phyloP scores from a whole-genome alignment of 2,329 filamentous ascomycete genomes.

The Diaporthe velutina region DNA sequence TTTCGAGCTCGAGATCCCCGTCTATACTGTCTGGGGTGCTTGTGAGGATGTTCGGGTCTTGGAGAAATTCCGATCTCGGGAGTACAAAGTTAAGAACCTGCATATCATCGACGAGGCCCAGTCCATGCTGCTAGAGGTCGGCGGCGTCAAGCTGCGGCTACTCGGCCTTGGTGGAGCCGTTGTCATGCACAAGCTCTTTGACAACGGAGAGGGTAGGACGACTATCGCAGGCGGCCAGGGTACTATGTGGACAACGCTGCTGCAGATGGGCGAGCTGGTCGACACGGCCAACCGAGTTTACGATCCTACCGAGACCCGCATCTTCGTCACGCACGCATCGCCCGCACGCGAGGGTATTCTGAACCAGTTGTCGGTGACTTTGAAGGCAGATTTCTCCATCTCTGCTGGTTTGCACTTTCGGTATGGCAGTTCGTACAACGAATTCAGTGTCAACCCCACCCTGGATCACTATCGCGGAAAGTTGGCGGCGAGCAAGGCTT shows the following conservation, averaged over 20 bases:
- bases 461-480: constrained; percentile 99
- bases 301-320: constrained; percentile 95
- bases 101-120: constrained; percentile 99
- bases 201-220: constrained; percentile 97
- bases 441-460: constrained; percentile 98
- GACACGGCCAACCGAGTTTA: constrained; percentile 99
- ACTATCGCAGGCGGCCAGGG: constrained; percentile 98
- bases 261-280: constrained; percentile 98
- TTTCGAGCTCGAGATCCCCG: constrained; percentile 92
- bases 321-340: constrained; percentile 97
- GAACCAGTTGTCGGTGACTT: constrained; percentile 95
- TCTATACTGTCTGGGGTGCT: constrained; percentile 99
- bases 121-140: constrained; percentile 93
- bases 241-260: constrained; percentile 98
- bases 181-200: constrained; percentile 99
- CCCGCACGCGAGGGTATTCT: constrained; percentile 95
- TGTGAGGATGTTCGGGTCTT: constrained; percentile 98
- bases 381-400: constrained; percentile 98
- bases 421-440: constrained; percentile 99
- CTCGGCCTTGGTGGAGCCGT: constrained; percentile 95
- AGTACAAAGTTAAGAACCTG: constrained; percentile 97
- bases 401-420: constrained; percentile 98
- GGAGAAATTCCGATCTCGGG: constrained; percentile 96
- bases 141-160: constrained; percentile 94
- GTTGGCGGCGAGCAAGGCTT: constrained; percentile 96